A percentile compares a stretch with the other conserved stretches of the same genome.
Evolutionary conservation across 73 alveolate genomes (phyloP).

Genomic region (Uronychia setigera): DNA sequence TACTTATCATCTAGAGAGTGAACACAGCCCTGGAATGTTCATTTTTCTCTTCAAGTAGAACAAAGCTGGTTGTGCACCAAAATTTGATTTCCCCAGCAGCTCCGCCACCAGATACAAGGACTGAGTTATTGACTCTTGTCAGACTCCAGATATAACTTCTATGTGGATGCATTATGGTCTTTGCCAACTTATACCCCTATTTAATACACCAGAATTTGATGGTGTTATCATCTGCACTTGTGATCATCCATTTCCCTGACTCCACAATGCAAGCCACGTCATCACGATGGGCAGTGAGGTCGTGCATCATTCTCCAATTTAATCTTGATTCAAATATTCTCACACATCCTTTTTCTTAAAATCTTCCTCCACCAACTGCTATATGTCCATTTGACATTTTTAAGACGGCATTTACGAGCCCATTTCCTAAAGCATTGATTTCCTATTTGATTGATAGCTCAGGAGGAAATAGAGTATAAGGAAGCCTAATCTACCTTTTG

Average conservation of each 20-base stretch:
- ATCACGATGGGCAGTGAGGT: background rate
- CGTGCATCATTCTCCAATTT: background rate
- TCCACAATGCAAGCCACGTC: constrained; percentile 1
- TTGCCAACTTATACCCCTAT: background rate
- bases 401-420: background rate
- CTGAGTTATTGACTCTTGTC: background rate
- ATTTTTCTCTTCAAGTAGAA: too few relatives aligned
- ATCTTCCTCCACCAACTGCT: background rate
- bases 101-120: background rate
- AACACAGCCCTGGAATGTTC: too few relatives aligned
- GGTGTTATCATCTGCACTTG: background rate
- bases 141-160: background rate
- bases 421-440: background rate
- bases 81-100: background rate
- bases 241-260: constrained; percentile 1
- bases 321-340: background rate
- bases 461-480: background rate
- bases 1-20: too few relatives aligned
- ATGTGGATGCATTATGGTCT: background rate
- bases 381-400: background rate
- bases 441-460: background rate
- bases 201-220: background rate
- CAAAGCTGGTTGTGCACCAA: background rate
- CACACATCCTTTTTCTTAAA: background rate
- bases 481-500: background rate